Base-by-base conservation (phyloP, 176 grass and related monocot species). In the Calamus simplicifolius region DNA sequence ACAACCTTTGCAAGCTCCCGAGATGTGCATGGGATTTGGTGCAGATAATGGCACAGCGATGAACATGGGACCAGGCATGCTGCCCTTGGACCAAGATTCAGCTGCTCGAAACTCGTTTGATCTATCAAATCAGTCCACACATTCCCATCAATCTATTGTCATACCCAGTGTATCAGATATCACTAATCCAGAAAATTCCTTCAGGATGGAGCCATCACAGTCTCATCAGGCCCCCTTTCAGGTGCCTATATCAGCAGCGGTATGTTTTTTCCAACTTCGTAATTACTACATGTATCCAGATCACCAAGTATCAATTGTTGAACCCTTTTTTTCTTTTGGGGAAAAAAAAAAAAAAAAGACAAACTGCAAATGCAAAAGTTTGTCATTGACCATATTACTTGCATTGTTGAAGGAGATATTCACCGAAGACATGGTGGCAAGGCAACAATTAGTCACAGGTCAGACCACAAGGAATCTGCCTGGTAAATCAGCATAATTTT, bases 1-100 rank as follows among this genome's bases (percentile, higher is more conserved):
- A 19, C 61, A 63, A 35, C 61, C 61, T 21, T 25, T 63, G 61
- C 61, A 63, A 49, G n/a, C 61, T n/a, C 25, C 18, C 18, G 38
- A 63, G 35, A 49, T 63, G 61, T 18, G 5, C 18, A 23, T 49
- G 17, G 29, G 29, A 19, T 19, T 50, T 23, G 19, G 31, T 14
- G 12, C n/a, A 15, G 61, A 48, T 2, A 15, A 17, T 48, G 61
- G 21, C 19, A 48, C 18, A 16, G 35, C 30, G 26, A 48, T 50
- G 30, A 23, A 30, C 15, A 49, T 35, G 1, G 61, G 61, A 63
- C 3, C 25, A 49, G 35, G 17, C 18, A 63, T 63, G 31, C 61
- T 63, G 35, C 61, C 61, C 18, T 18, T 23, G 17, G 21, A 63
- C 35, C 61, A 63, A 63, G 31, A 35, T 50, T 43, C 61, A 63